Percentiles rank a stretch among this genome's conserved stretches.
These are phyloP conservation scores for Saxophila tyrrhenica DNA, from an alignment of 495 filamentous ascomycete species.

Conservation along the genomic window DNA sequence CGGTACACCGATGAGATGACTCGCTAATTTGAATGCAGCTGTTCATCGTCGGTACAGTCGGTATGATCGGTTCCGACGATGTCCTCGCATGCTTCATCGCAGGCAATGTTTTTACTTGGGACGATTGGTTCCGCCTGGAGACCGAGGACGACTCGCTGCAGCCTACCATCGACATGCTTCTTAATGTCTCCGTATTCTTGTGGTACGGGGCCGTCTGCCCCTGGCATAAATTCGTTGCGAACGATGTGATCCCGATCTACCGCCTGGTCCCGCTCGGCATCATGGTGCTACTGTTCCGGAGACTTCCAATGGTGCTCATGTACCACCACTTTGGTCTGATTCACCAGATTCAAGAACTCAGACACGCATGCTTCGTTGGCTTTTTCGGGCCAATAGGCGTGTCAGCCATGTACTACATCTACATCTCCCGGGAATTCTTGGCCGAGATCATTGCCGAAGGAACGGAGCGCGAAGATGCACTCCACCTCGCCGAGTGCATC, in stretches of 20 bases:
- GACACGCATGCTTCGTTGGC: conserved; percentile 72
- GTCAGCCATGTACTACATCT: conserved; percentile 74
- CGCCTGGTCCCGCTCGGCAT: conserved; percentile 68
- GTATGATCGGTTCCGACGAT: conserved; percentile 84
- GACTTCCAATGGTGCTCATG: conserved; percentile 63
- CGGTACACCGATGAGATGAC: not conserved
- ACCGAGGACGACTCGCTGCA: conserved; percentile 83
- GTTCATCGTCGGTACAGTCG: conserved; percentile 78
- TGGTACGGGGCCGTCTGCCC: conserved; percentile 87
- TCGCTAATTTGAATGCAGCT: conserved; percentile 28
- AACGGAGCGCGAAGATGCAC: conserved; percentile 53
- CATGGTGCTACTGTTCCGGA: conserved; percentile 67
- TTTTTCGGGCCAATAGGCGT: conserved; percentile 97
- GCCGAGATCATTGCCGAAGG: conserved; percentile 42
- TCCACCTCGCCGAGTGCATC: conserved; percentile 49
- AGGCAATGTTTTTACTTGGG: conserved; percentile 82
- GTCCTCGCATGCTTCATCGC: conserved; percentile 90
- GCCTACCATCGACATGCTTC: conserved; percentile 79
- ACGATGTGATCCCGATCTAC: conserved; percentile 62
- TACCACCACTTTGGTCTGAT: conserved; percentile 55
- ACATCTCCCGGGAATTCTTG: conserved; percentile 62
- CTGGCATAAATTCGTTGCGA: conserved; percentile 59
- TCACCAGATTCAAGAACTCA: conserved; percentile 61
- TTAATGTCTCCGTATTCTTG: conserved; percentile 78
- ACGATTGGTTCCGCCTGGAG: conserved; percentile 86